Evolutionary conservation across 2,329 filamentous ascomycete genomes (phyloP).

Genomic region (Penicillium concentricum): DNA sequence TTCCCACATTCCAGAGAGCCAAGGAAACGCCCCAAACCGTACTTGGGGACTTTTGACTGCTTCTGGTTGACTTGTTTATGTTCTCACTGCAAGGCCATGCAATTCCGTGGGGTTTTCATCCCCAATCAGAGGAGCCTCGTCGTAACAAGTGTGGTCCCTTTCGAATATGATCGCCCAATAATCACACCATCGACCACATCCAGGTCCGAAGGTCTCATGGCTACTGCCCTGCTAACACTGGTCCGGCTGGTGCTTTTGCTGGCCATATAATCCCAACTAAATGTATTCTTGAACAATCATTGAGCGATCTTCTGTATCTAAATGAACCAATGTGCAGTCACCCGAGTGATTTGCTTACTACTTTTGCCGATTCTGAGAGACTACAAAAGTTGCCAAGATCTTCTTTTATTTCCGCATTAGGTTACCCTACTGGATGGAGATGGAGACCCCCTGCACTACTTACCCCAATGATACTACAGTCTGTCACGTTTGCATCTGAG

Average conservation of each 20-base stretch:
- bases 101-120: background rate
- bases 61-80: background rate
- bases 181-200: background rate
- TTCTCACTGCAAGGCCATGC: background rate
- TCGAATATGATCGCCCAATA: background rate
- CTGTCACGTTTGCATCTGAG: conserved; percentile 31
- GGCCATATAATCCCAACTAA: background rate
- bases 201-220: background rate
- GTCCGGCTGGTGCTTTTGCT: background rate
- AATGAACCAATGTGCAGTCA: background rate
- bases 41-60: background rate
- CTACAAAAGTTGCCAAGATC: background rate
- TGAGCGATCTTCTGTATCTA: background rate
- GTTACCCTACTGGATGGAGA: conserved; percentile 5
- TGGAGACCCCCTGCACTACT: conserved; percentile 10
- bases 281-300: background rate
- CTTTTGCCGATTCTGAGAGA: background rate
- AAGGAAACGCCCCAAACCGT: background rate
- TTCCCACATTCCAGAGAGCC: conserved; percentile 5
- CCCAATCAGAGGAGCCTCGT: background rate
- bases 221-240: background rate
- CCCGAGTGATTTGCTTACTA: background rate
- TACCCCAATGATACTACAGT: conserved; percentile 25
- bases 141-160: background rate
- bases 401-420: conserved; percentile 18